Evolutionary conservation across 371 early-diverging fungal species (phyloP).

Genomic region (Batkoa obscura): DNA sequence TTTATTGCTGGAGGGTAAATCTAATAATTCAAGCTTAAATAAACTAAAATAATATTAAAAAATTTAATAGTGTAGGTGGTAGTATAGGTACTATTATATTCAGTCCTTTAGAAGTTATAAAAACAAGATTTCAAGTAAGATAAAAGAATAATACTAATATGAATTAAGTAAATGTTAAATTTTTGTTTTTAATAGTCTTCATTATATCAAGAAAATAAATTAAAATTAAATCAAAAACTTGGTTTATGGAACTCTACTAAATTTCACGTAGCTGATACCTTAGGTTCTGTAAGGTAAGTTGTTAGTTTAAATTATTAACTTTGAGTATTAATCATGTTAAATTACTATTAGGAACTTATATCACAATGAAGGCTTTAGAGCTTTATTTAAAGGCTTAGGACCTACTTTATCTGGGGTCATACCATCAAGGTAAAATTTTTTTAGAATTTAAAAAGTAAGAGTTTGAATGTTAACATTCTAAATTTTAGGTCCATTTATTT

Average conservation of each 20-base stretch:
- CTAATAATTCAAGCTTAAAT: neutral
- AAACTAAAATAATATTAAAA: neutral
- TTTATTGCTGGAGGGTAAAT: conserved; percentile 63
- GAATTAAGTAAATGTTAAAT: neutral
- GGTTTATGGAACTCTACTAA: conserved; percentile 3
- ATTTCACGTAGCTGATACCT: conserved; percentile 24
- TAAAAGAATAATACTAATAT: no score
- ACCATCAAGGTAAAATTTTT: conserved; percentile 46
- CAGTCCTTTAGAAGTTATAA: conserved; percentile 78
- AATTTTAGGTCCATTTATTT: conserved; percentile 69
- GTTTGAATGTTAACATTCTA: neutral
- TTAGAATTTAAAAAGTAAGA: neutral
- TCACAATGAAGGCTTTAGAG: conserved; percentile 60
- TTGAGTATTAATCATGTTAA: neutral
- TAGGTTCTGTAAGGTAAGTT: neutral
- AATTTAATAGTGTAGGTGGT: conserved; percentile 27
- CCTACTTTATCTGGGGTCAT: conserved; percentile 86
- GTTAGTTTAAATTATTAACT: neutral
- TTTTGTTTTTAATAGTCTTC: conserved; percentile 8
- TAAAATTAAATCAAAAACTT: conserved; percentile 9
- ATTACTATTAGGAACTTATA: conserved; percentile 32
- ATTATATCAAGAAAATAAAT: conserved; percentile 12
- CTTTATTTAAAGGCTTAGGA: conserved; percentile 82
- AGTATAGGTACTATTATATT: conserved; percentile 64
- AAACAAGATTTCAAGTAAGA: conserved; percentile 61